phyloP scores from a whole-genome alignment of 116 monocot genomes.

The Phalaenopsis hybrid region DNA sequence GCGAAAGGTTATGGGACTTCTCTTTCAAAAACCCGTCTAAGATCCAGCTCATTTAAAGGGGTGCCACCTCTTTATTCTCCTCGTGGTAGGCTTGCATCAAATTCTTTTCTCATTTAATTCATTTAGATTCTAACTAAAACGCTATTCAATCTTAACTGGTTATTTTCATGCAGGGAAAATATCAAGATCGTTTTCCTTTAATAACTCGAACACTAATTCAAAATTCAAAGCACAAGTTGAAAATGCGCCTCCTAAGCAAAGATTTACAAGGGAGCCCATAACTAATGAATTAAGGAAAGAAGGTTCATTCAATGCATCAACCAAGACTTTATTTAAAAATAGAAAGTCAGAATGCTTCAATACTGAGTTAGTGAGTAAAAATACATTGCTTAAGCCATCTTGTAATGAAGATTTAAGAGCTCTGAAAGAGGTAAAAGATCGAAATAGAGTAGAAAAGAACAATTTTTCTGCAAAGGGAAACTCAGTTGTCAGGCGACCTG shows the following conservation, averaged over 20 bases:
- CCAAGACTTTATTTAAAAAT: conserved; percentile 25
- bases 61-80: conserved; percentile 26
- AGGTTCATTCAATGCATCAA: conserved; percentile 5
- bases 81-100: conserved; percentile 40
- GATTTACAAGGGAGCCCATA: conserved; percentile 15
- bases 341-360: neutral
- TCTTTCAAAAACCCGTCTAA: conserved; percentile 18
- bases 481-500: conserved; percentile 2
- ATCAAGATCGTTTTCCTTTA: conserved; percentile 36
- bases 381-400: conserved; percentile 6
- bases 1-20: conserved; percentile 13
- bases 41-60: conserved; percentile 21
- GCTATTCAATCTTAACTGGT: neutral
- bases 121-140: conserved; percentile 4
- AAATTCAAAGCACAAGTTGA: conserved; percentile 32
- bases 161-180: conserved; percentile 17
- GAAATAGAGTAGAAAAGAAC: conserved; percentile 17
- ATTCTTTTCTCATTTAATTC: neutral
- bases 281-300: conserved; percentile 17
- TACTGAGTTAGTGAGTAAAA: conserved; percentile 11
- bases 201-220: conserved; percentile 17
- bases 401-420: conserved; percentile 12
- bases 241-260: conserved; percentile 17
- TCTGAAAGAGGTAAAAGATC: conserved; percentile 13
- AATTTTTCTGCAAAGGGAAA: conserved; percentile 1